phyloP scores from a whole-genome alignment of 805 yeast species.

The Ogataea philodendri region DNA sequence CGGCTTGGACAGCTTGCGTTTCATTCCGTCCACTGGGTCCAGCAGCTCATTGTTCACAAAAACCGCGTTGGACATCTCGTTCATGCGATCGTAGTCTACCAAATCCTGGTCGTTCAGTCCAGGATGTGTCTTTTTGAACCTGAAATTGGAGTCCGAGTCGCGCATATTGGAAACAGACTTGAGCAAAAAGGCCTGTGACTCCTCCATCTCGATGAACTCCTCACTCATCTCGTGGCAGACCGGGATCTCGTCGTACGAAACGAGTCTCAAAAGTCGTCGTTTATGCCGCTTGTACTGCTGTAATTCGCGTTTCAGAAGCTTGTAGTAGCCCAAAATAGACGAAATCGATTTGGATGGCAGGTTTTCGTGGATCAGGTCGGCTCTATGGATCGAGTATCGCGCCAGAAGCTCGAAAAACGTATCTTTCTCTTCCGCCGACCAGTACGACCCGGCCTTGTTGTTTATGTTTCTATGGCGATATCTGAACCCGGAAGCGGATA shows the following conservation, averaged over 20 bases:
- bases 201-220: slow-evolving; percentile 43
- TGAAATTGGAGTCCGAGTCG: slow-evolving; percentile 15
- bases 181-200: slow-evolving; percentile 26
- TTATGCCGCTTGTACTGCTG: slow-evolving; percentile 25
- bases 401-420: slow-evolving; percentile 48
- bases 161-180: slow-evolving; percentile 12
- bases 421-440: slow-evolving; percentile 52
- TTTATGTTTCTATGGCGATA: slow-evolving; percentile 5
- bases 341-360: slow-evolving; percentile 41
- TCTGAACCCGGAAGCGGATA: slow-evolving; percentile 16
- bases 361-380: slow-evolving; percentile 38
- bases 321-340: slow-evolving; percentile 48
- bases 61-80: slow-evolving; percentile 14
- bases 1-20: slow-evolving; percentile 13
- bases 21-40: slow-evolving; percentile 9
- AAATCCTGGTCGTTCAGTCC: slow-evolving; percentile 13
- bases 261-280: slow-evolving; percentile 23
- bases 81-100: slow-evolving; percentile 15
- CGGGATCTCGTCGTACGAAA: slow-evolving; percentile 47
- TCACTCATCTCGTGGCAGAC: slow-evolving; percentile 51
- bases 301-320: slow-evolving; percentile 35
- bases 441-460: slow-evolving; percentile 36
- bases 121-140: slow-evolving; percentile 14
- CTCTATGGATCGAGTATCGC: slow-evolving; percentile 47
- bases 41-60: slow-evolving; percentile 12